These are phyloP conservation scores for Trifolium fragiferum DNA, from an alignment of 306 rosid species.

Conservation along the genomic window DNA sequence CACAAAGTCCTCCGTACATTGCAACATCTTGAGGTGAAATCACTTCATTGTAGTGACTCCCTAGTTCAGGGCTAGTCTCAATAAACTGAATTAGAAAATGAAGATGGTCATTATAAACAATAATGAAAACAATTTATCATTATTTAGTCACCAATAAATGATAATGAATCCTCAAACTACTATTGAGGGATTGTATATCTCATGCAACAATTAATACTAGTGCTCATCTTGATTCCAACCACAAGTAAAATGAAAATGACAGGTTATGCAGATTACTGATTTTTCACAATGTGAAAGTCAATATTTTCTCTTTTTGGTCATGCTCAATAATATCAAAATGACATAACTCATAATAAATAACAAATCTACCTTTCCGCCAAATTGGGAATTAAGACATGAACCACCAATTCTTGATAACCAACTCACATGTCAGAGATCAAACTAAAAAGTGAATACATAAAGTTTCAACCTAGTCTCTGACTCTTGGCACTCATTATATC, in stretches of 20 bases:
- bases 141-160: background rate
- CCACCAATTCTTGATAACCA: background rate
- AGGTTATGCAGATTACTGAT: background rate
- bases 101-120: slow-evolving; percentile 11
- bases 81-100: slow-evolving; percentile 67
- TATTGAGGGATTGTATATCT: slow-evolving; percentile 13
- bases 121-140: background rate
- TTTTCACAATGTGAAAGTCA: background rate
- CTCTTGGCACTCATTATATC: background rate
- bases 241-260: background rate
- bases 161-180: slow-evolving; percentile 21
- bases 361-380: background rate
- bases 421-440: slow-evolving; percentile 16
- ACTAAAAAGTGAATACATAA: background rate
- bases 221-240: slow-evolving; percentile 7
- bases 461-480: background rate
- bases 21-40: slow-evolving; percentile 98
- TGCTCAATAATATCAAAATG: slow-evolving; percentile 14
- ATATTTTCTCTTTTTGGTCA: background rate
- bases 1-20: slow-evolving; percentile 96
- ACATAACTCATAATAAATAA: background rate
- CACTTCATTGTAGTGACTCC: slow-evolving; percentile 80
- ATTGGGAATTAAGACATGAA: slow-evolving; percentile 12
- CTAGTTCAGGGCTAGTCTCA: slow-evolving; percentile 79
- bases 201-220: slow-evolving; percentile 11